phyloP scores from a whole-genome alignment of 2,329 filamentous ascomycete genomes.

The Fusarium coicis region DNA sequence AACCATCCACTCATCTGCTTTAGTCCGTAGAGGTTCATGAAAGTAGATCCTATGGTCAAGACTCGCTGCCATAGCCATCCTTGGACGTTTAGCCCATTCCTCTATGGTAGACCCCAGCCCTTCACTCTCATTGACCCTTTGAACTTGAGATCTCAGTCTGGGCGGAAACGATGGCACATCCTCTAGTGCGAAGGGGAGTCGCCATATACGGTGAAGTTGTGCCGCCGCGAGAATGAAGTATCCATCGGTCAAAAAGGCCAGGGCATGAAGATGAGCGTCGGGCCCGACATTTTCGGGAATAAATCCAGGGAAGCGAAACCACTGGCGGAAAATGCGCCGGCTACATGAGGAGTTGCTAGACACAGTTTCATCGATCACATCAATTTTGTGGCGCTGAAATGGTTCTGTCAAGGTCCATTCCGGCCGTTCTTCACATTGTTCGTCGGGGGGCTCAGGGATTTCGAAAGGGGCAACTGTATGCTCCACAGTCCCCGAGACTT shows the following conservation, averaged over 20 bases:
- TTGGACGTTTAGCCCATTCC: background rate
- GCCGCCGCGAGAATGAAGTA: background rate
- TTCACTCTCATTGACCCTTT: background rate
- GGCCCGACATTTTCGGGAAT: background rate
- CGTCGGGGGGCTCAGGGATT: background rate
- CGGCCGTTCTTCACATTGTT: background rate
- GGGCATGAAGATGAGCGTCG: background rate
- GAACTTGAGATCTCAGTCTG: background rate
- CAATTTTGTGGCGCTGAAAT: background rate
- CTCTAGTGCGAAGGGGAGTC: background rate
- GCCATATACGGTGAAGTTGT: background rate
- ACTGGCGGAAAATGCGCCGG: background rate
- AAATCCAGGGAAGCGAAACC: background rate
- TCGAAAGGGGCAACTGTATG: background rate
- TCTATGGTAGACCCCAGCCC: background rate
- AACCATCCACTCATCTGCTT: background rate
- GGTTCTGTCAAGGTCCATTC: background rate
- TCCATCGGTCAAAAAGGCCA: background rate
- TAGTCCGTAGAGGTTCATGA: background rate
- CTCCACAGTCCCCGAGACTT: rapidly evolving
- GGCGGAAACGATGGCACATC: background rate
- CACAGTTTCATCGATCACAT: background rate
- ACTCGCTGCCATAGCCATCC: background rate
- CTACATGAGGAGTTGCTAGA: background rate
- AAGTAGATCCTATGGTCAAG: background rate